Base-by-base conservation (phyloP, 2,329 filamentous ascomycete genomes). In the Monosporascus sp. region DNA sequence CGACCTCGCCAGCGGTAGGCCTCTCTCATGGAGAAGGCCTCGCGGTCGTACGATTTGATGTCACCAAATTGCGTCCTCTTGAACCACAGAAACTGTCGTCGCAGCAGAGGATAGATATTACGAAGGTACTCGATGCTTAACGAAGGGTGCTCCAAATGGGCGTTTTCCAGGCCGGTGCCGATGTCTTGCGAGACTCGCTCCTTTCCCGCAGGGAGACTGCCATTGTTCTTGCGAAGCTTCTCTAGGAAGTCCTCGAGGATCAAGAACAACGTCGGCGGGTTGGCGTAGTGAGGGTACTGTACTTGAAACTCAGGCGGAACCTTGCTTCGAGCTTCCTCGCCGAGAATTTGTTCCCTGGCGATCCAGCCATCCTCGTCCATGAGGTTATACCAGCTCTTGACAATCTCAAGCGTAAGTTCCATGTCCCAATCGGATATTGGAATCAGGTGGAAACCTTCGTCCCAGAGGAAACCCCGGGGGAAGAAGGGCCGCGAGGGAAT, bases 311-410 rank as follows among this genome's bases (percentile, higher is more conserved):
- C 92, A 5, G 79, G 71, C 0, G 94, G 94, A 2, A 99, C 94
- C 72, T 97, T 97, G 79, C 88, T 96, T 57, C 93, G 86, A 47
- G 94, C 94, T 74, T 99, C 94, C 2, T 81, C 73, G 2, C 94
- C 94, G 2, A 99, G 81, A 55, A 99, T 97, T 72, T 97, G 92
- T 74, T 99, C 94, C 50, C 94, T 87, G 3, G 87, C 90, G 67
- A 99, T 97, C 94, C 94, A 99, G 51, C 94, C 94, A 68, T 97
- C 91, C 17, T 94, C 88, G 60, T 99, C 94, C 82, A 97, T 96
- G 18, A 96, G 82, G 59, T 87, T 90, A 74, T 95, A 95, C 94
- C 94, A 99, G 72, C 90, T 96, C 73, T 88, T 89, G 57, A 97
- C 82, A 59, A 99, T 90, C 58, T 97, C 90, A 31, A 88, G 75